Conservation (phyloP, 2,329 filamentous ascomycete species). For the Xylaria hypoxylon region DNA sequence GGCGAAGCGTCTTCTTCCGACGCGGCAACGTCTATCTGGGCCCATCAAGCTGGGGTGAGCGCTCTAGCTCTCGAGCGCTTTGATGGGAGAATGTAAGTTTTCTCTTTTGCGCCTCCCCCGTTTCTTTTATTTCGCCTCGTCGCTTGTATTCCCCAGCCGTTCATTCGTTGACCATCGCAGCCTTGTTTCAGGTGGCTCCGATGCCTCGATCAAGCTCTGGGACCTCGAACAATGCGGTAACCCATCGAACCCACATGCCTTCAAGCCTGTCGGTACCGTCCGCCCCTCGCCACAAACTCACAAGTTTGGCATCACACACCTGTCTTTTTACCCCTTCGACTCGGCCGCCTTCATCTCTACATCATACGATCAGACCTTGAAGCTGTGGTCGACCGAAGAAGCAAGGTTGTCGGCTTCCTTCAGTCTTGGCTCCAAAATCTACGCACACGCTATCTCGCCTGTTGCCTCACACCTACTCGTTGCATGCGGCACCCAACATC, state of each 20-base stretch:
- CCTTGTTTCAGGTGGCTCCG: slow-evolving; percentile 85
- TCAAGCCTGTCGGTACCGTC: slow-evolving; percentile 65
- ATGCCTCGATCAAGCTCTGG: slow-evolving; percentile 88
- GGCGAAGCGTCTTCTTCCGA: slow-evolving; percentile 47
- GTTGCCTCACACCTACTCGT: slow-evolving; percentile 80
- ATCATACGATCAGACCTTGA: slow-evolving; percentile 81
- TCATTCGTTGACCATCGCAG: slow-evolving; percentile 54
- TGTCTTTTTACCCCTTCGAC: slow-evolving; percentile 84
- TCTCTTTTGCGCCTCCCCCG: background rate
- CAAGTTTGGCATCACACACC: slow-evolving; percentile 78
- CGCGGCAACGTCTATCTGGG: slow-evolving; percentile 61
- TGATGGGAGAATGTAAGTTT: slow-evolving; percentile 76
- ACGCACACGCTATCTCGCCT: slow-evolving; percentile 82
- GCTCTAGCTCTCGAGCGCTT: slow-evolving; percentile 84
- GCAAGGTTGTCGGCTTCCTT: slow-evolving; percentile 74
- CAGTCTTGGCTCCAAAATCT: slow-evolving; percentile 74
- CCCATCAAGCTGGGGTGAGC: slow-evolving; percentile 83
- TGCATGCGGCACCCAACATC: slow-evolving; percentile 88
- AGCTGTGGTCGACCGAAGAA: slow-evolving; percentile 76
- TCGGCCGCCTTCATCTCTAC: slow-evolving; percentile 79
- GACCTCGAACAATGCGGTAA: slow-evolving; percentile 75
- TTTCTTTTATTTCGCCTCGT: background rate
- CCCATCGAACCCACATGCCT: slow-evolving; percentile 60
- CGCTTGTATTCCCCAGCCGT: slow-evolving; percentile 15
- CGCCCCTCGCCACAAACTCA: slow-evolving; percentile 62